Base-by-base conservation (phyloP, 2,329 filamentous ascomycete species). In the Sporothrix schenckii region DNA sequence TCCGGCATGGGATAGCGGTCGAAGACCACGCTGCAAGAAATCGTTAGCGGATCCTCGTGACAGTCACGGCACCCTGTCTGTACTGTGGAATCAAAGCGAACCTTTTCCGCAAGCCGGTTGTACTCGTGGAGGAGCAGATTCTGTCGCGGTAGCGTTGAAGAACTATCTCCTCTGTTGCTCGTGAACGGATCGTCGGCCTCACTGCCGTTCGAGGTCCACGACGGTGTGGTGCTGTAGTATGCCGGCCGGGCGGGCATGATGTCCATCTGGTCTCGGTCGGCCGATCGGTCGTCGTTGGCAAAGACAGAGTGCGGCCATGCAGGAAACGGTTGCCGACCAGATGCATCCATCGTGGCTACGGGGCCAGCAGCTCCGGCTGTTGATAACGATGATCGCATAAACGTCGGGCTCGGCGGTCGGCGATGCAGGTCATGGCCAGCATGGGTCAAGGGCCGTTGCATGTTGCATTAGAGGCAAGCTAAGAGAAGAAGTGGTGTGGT, bases 101-200 rank as follows among this genome's bases (percentile, higher is more conserved):
- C 88, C 83, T 86, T 86, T 70, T 81, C 83, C 2, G 88, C 88
- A 5, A 90, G 77, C 4, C 82, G 80, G 76, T 90, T 90, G 77
- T 89, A 91, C 74, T 89, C 85, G 9, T 83, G 75, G 6, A 89
- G 77, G 75, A 86, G 87, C 2, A 78, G 75, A 1, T 79, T 76
- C 41, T 86, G 81, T 68, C 85, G 68, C 0, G 71, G 49, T 41
- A 68, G 39, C 2, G 63, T 24, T 27, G 60, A 16, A 7, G 14
- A 81, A 49, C 83, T 76, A 41, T 84, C 83, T 24, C 58, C 58
- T 53, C 87, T 86, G 4, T 79, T 79, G 68, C 87, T 85, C 24
- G 81, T 82, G 44, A 83, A 75, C 19, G 82, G 75, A 2, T 81
- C 83, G 21, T 81, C 74, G 21, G 21, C 27, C 44, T 85, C 85